Base-by-base conservation (phyloP, 805 yeast genomes). In the Sugiyamaella chiloensis region DNA sequence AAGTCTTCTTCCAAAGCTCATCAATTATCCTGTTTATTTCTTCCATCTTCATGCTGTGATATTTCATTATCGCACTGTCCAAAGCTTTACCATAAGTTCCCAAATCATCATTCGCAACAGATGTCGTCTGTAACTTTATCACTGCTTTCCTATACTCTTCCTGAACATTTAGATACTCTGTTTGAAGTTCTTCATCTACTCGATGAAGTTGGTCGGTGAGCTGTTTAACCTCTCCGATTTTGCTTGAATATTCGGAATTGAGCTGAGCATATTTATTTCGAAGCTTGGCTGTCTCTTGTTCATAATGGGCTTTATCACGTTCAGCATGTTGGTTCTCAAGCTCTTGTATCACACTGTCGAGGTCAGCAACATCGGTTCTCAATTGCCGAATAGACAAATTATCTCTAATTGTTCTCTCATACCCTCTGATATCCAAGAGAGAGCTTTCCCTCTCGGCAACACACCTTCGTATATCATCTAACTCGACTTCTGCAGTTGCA, bases 1-100 rank as follows among this genome's bases (percentile, higher is more conserved):
- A 93, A 0, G 99, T 93, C 42, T 79, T 79, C 54, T 87, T 86
- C 99, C 99, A 93, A 35, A 93, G 68, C 59, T 90, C 97, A 58
- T 87, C 93, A 39, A 93, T 72, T 27, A 88, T 85, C 51, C 85
- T 72, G 67, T 93, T 93, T 57, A 91, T 88, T 57, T 89, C 96
- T 57, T 81, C 81, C 99, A 93, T 93, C 62, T 93, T 93, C 51
- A 84, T 68, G 49, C 87, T 78, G 64, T 93, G 99, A 62, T 80
- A 91, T 59, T 82, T 82, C 96, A 93, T 90, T 41, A 93, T 91
- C 0, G 98, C 96, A 53, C 79, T 80, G 61, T 93, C 99, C 40
- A 95, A 72, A 0, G 96, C 96, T 58, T 81, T 87, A 8, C 87
- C 78, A 61, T 89, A 89, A 1, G 85, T 83, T 6, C 74, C 82